These are phyloP conservation scores for Verticillium klebahnii DNA, from an alignment of 2,329 filamentous ascomycete genomes.

Conservation along the genomic window DNA sequence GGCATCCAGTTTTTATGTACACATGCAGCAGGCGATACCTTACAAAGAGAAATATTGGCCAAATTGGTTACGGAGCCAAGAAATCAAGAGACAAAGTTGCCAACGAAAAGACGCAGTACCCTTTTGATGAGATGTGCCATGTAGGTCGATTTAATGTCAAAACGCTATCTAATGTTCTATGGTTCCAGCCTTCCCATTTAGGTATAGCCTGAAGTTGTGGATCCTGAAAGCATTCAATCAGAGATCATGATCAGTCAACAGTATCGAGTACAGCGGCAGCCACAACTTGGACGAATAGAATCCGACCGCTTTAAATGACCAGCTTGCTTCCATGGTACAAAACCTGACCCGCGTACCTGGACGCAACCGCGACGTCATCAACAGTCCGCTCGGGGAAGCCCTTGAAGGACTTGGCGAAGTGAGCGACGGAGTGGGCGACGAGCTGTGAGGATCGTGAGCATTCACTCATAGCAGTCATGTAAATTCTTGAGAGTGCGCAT, in stretches of 20 bases:
- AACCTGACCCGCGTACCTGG: conserved; percentile 26
- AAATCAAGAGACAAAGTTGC: background rate
- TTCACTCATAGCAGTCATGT: background rate
- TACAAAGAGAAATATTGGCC: background rate
- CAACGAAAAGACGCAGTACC: too few relatives aligned
- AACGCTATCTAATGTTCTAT: background rate
- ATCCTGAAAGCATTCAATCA: background rate
- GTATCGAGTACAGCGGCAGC: too few relatives aligned
- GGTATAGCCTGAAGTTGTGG: background rate
- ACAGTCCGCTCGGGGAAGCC: conserved; percentile 55
- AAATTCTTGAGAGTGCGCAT: conserved; percentile 11
- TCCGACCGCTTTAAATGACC: conserved; percentile 31
- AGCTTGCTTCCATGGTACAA: conserved; percentile 49
- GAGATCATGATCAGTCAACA: background rate
- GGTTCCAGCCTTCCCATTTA: background rate
- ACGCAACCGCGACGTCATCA: conserved; percentile 18
- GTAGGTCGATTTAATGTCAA: background rate
- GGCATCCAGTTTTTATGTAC: background rate
- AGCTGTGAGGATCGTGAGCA: conserved; percentile 31
- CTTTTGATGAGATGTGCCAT: background rate
- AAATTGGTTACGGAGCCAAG: too few relatives aligned
- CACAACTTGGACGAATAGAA: background rate
- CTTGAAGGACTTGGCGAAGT: conserved; percentile 61
- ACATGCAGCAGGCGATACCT: background rate
- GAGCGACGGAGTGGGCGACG: conserved; percentile 70